Evolutionary conservation across 2,329 filamentous ascomycete genomes (phyloP).

Genomic region (Fusarium sp.): DNA sequence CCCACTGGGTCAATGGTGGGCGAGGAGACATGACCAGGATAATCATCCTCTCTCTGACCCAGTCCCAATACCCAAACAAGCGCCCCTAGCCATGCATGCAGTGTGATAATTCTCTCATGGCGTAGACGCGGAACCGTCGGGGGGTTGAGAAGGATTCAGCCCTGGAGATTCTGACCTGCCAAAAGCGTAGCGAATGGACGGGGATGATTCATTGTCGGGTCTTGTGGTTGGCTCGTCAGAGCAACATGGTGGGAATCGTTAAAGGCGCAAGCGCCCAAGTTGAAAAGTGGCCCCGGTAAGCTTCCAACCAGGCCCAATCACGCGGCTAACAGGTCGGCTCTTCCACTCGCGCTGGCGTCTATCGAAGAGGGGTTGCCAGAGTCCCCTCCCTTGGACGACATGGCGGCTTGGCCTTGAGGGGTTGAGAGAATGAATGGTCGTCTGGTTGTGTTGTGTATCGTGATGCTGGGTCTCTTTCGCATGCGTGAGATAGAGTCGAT

Average conservation of each 20-base stretch:
- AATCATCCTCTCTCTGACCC: slow-evolving; percentile 23
- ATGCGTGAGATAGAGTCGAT: slow-evolving; percentile 10
- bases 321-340: slow-evolving; percentile 48
- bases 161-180: slow-evolving; percentile 27
- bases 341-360: slow-evolving; percentile 51
- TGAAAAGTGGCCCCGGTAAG: slow-evolving; percentile 33
- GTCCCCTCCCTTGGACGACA: slow-evolving; percentile 32
- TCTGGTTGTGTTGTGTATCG: slow-evolving; percentile 3
- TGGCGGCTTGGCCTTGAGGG: slow-evolving; percentile 31
- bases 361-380: slow-evolving; percentile 43
- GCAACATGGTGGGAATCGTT: slow-evolving; percentile 41
- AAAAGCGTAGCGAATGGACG: slow-evolving; percentile 27
- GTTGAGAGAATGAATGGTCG: slow-evolving; percentile 28
- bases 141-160: slow-evolving; percentile 42
- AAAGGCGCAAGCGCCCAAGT: slow-evolving; percentile 51
- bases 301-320: slow-evolving; percentile 49
- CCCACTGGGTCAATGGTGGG: slow-evolving; percentile 27
- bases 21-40: slow-evolving; percentile 21
- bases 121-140: slow-evolving; percentile 40
- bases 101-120: slow-evolving; percentile 47
- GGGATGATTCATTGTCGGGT: slow-evolving; percentile 24
- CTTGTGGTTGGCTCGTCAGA: slow-evolving; percentile 43
- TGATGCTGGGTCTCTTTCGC: background rate
- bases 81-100: slow-evolving; percentile 52
- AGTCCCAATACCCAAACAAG: slow-evolving; percentile 41